A percentile compares a stretch with the other conserved stretches of the same genome.
Conservation (phyloP, 176 grass and related monocot genomes). For the Bothriochloa decipiens region DNA sequence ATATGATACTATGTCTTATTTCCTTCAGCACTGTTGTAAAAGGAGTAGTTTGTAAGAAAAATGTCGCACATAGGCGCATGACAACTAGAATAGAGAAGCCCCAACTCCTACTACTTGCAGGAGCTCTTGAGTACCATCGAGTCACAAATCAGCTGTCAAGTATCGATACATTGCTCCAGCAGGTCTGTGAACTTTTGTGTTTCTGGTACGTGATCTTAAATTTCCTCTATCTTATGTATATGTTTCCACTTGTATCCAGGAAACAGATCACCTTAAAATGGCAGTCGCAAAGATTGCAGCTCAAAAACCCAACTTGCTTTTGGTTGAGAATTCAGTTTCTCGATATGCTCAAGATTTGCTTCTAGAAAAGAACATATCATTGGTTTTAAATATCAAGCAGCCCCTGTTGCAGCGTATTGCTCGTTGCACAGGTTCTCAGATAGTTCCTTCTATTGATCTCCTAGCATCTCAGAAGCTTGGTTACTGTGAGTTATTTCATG, state of each 20-base stretch:
- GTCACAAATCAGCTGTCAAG: constrained; percentile 85
- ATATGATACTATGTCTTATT: constrained; percentile 46
- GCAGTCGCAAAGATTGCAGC: constrained; percentile 91
- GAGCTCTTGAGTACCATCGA: constrained; percentile 95
- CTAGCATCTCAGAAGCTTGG: constrained; percentile 77
- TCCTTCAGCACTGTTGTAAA: constrained; percentile 81
- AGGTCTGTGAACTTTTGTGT: constrained; percentile 54
- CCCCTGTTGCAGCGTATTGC: constrained; percentile 80
- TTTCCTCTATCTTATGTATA: constrained; percentile 31
- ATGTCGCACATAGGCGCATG: constrained; percentile 92
- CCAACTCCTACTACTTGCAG: constrained; percentile 82
- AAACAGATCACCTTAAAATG: constrained; percentile 99
- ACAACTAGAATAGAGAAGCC: constrained; percentile 85
- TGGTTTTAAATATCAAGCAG: constrained; percentile 97
- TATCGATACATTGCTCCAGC: constrained; percentile 96
- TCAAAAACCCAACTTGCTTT: constrained; percentile 82
- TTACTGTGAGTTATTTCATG: constrained; percentile 89
- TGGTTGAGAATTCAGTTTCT: constrained; percentile 96
- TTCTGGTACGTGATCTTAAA: constrained; percentile 23
- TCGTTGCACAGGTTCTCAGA: constrained; percentile 84
- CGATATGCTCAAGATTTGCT: constrained; percentile 88
- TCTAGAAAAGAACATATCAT: constrained; percentile 84
- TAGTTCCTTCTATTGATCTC: constrained; percentile 88
- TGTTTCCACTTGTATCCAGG: constrained; percentile 53
- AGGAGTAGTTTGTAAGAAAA: constrained; percentile 98